Base-by-base conservation (phyloP, 768 basidiomycete genomes). In the Leucocoprinus sp. region DNA sequence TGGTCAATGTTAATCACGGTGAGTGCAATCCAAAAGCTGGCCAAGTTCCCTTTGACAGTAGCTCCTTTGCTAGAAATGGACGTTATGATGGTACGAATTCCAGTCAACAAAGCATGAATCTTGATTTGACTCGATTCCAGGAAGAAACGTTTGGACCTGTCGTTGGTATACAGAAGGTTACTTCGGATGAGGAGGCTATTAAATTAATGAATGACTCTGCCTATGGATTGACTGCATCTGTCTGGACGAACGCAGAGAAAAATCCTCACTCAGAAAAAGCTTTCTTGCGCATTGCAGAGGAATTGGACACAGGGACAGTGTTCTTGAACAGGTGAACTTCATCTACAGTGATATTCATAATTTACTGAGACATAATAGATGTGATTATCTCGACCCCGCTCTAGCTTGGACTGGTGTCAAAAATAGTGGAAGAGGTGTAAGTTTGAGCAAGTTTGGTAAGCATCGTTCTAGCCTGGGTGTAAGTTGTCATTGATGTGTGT, bases 351-450 rank as follows among this genome's bases (percentile, higher is more conserved):
- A n/a, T 7, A n/a, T n/a, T n/a, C n/a, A n/a, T n/a, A n/a, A n/a
- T n/a, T 8, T 18, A 15, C 26, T 42, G 17, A 45, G 18, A 15
- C 51, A 15, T 37, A 23, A 2, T 51, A 85, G 85, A 34, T 89
- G 87, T 54, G 95, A 99, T 63, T 83, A 71, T 57, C 72, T 96
- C 18, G 96, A 99, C 57, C 95, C 96, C 1, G 91, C 93, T 4
- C 68, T 98, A 1, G 76, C 88, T 0, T 99, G 96, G 96, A 88
- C 84, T 2, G 96, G 95, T 2, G 84, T 90, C 37, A 98, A 97
- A 70, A 68, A 96, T 55, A 92, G 86, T 44, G 96, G 96, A 19
- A 70, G 93, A 22, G 96, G 95, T 1, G 69, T 97, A 49, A 93
- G 89, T 56, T 65, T 98, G 54, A 91, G 88, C 60, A 82, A 84